Evolutionary conservation across 352 stramenopile species (phyloP), one percentile per base, ranked within the genome.

Genomic region (Pythium phragmiticola): DNA sequence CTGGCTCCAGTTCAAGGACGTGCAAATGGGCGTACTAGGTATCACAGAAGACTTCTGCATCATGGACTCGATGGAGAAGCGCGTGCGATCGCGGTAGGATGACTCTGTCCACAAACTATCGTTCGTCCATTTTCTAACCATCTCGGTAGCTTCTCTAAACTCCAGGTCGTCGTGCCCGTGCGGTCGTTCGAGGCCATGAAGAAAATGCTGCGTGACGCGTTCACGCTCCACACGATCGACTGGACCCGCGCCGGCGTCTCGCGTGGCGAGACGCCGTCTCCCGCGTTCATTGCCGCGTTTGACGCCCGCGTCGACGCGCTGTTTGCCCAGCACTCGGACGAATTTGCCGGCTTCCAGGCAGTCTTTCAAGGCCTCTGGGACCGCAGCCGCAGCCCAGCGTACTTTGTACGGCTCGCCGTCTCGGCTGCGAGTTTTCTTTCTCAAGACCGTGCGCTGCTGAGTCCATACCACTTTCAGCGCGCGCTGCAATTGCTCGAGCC

Each of bases 1-100:
- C 58, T 95, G 86, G 86, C 71, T 93, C 30, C 84, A 95, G 84
- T 73, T 77, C 36, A 87, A 78, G 51, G 84, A 93, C 55, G 80
- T 95, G 17, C 79, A 86, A 54, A 89, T 95, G 75, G 86, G 77
- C 7, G 77, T 95, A 30, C 60, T 95, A n/a, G 84, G 86, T 48
- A 76, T 95, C 42, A 89, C 82, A 5, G 70, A 78, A 49, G 84
- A 92, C 66, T 95, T 86, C 53, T 92, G 89, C 72, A 78, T 93
- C 45, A 74, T 93, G 36, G 80, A 91, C 54, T 82, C 89, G 55
- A 63, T 95, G 9, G 86, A 95, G 65, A 92, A 93, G 52, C 79
- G 86, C 51, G 86, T 95, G 23, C 84, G 80, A 13, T 92, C 84
- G 19, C 70, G 83, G 82, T 92, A 48, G 23, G 68, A 34, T 36